phyloP scores from a whole-genome alignment of 2,329 filamentous ascomycete genomes.

The Blastomyces parvus region DNA sequence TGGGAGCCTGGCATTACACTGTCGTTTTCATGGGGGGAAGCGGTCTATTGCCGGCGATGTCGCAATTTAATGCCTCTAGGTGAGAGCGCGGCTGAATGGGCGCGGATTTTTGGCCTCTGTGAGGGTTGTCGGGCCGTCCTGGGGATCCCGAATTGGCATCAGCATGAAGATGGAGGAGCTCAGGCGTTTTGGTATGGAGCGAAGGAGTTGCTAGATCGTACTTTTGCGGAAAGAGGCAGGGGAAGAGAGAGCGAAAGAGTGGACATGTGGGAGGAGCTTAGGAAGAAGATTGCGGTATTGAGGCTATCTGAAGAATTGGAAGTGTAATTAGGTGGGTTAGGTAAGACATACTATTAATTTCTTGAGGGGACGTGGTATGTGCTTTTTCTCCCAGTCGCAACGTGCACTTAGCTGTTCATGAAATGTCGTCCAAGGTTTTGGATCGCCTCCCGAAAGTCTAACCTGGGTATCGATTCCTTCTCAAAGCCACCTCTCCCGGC shows the following conservation, averaged over 20 bases:
- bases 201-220: slow-evolving; percentile 4
- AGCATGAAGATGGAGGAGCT: slow-evolving; percentile 1
- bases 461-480: neutral
- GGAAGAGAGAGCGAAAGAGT: neutral
- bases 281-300: neutral
- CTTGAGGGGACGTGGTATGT: neutral
- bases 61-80: neutral
- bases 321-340: neutral
- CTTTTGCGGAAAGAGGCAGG: slow-evolving; percentile 2
- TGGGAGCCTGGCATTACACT: slow-evolving; percentile 16
- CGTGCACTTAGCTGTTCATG: neutral
- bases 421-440: neutral
- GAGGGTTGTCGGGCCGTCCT: neutral
- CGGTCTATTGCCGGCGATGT: slow-evolving; percentile 6
- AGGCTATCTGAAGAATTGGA: neutral
- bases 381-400: neutral
- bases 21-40: slow-evolving; percentile 1
- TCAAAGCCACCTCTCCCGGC: neutral
- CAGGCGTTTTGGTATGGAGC: slow-evolving; percentile 5
- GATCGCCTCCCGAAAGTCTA: neutral
- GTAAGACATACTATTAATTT: neutral
- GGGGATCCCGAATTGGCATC: slow-evolving; percentile 1
- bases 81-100: neutral
- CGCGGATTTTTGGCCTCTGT: slow-evolving; percentile 4
- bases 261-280: slow-evolving; percentile 3